These are phyloP conservation scores for Fusarium pininemorale DNA, from an alignment of 2,329 filamentous ascomycete species.

Conservation along the genomic window DNA sequence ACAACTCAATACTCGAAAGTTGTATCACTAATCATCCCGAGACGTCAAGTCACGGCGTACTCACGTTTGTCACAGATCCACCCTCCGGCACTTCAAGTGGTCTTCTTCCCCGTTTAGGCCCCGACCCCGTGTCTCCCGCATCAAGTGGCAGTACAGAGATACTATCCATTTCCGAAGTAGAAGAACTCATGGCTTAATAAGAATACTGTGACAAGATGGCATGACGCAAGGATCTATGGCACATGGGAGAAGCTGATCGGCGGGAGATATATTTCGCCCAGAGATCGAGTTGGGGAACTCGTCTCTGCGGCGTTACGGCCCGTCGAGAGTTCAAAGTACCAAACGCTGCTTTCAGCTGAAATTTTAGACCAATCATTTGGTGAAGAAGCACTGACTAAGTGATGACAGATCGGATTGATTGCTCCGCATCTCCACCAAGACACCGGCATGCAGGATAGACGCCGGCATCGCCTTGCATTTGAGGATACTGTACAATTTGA, in stretches of 20 bases:
- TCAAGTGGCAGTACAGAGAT: neutral
- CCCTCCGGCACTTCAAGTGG: neutral
- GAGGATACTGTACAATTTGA: fast-evolving
- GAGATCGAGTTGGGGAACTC: neutral
- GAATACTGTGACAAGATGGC: neutral
- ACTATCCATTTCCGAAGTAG: neutral
- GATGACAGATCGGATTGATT: neutral
- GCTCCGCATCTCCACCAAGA: slow-evolving; percentile 2
- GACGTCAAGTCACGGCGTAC: neutral
- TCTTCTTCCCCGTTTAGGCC: neutral
- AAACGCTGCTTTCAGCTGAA: neutral
- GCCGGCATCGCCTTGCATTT: neutral
- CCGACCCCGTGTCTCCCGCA: neutral
- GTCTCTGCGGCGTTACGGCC: neutral
- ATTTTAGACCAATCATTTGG: neutral
- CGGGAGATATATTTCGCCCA: neutral
- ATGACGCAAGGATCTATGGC: neutral
- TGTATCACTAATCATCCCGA: neutral
- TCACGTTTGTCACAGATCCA: neutral
- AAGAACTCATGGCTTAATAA: neutral
- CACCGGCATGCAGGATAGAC: neutral
- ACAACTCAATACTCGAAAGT: neutral
- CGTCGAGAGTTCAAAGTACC: neutral
- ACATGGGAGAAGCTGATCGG: neutral
- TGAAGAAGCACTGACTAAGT: neutral